Conservation (phyloP, 1,284 basidiomycete genomes). For the Ustilago sp. region DNA sequence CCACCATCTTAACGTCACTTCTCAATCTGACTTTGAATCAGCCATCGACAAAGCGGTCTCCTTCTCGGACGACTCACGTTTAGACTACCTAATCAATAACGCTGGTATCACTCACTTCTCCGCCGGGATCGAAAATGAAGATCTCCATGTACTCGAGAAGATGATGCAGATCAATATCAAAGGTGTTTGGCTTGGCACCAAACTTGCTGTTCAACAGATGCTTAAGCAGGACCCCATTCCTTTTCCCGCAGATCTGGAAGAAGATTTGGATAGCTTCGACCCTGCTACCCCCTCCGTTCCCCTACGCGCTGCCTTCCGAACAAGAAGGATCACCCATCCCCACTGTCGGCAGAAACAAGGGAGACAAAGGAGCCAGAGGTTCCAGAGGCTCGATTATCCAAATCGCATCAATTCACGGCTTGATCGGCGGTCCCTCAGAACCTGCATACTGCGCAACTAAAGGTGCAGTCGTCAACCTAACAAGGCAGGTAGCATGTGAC, state of each 20-base stretch:
- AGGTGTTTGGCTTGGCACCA: constrained; percentile 47
- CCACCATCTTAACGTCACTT: constrained; percentile 47
- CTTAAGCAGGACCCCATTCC: constrained; percentile 42
- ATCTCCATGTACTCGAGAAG: constrained; percentile 37
- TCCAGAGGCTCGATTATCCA: constrained; percentile 48
- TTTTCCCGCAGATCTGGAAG: constrained; percentile 43
- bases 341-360: constrained; percentile 30
- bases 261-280: constrained; percentile 45
- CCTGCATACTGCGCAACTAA: constrained; percentile 48
- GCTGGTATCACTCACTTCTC: constrained; percentile 32
- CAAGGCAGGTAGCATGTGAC: constrained; percentile 46
- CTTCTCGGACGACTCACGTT: constrained; percentile 22
- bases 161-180: constrained; percentile 51
- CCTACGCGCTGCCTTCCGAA: constrained; percentile 1
- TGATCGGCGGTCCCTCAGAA: constrained; percentile 50
- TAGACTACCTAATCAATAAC: constrained; percentile 50
- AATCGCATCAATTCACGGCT: constrained; percentile 48
- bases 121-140: constrained; percentile 47
- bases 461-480: constrained; percentile 49
- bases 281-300: constrained; percentile 20
- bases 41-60: constrained; percentile 38
- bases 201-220: constrained; percentile 48
- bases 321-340: constrained; percentile 28
- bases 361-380: constrained; percentile 46
- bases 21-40: constrained; percentile 37